Percentiles rank a stretch among this genome's conserved stretches.
phyloP scores from a whole-genome alignment of 2,329 filamentous ascomycete genomes.

The Xylaria sp. region DNA sequence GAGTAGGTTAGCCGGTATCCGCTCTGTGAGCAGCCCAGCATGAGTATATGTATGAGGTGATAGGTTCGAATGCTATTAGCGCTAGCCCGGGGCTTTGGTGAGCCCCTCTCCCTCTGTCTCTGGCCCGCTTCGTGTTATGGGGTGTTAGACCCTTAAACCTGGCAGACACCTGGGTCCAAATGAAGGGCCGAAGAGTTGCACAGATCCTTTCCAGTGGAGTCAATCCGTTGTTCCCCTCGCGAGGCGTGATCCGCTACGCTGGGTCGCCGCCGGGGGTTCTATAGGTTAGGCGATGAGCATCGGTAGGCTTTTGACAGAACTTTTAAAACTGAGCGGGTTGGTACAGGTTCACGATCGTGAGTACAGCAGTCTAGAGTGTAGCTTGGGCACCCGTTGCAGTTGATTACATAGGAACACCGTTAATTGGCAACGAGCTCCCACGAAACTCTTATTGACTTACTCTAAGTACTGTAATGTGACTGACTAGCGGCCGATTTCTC shows the following conservation, averaged over 20 bases:
- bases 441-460: neutral
- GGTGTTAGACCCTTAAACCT: neutral
- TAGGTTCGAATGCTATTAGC: no score
- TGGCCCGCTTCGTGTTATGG: neutral
- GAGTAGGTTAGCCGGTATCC: no score
- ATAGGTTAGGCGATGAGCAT: no score
- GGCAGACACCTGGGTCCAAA: neutral
- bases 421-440: neutral
- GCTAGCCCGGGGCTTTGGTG: no score
- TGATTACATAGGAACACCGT: neutral
- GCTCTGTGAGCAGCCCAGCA: neutral
- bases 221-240: neutral
- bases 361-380: no score
- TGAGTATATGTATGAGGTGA: no score
- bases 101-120: no score
- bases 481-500: neutral
- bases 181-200: slow-evolving; percentile 6
- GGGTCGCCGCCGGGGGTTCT: no score
- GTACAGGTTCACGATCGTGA: no score
- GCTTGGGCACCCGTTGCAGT: neutral
- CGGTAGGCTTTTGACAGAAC: no score
- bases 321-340: no score
- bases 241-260: neutral
- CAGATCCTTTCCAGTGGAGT: neutral
- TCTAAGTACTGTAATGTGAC: neutral